Percentiles rank a stretch among this genome's conserved stretches.
Evolutionary conservation across 2,329 filamentous ascomycete genomes (phyloP).

Genomic region (Aspergillus sp.): DNA sequence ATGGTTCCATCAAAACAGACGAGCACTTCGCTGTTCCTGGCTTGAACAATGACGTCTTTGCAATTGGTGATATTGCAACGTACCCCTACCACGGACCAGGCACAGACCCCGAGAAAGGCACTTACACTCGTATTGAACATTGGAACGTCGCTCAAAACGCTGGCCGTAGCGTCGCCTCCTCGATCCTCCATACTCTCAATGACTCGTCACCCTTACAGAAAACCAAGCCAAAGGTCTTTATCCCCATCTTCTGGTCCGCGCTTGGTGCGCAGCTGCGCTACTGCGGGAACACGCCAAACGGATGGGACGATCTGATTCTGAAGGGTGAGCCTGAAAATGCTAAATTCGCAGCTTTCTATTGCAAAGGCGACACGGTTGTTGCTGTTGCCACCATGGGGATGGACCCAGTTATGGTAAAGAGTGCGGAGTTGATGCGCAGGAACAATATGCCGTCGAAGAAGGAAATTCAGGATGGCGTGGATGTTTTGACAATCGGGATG

Average conservation of each 20-base stretch:
- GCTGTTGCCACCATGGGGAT: slow-evolving; percentile 88
- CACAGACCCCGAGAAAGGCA: slow-evolving; percentile 59
- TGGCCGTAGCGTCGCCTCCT: slow-evolving; percentile 74
- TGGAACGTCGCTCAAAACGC: slow-evolving; percentile 98
- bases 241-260: slow-evolving; percentile 96
- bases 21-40: slow-evolving; percentile 75
- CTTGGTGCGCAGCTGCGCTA: slow-evolving; percentile 87
- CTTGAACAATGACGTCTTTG: slow-evolving; percentile 75
- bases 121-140: slow-evolving; percentile 82
- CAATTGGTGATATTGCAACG: slow-evolving; percentile 91
- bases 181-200: slow-evolving; percentile 65
- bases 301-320: slow-evolving; percentile 83
- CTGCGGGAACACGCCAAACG: slow-evolving; percentile 79
- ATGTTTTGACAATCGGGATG: slow-evolving; percentile 40
- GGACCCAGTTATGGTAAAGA: slow-evolving; percentile 83
- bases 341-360: slow-evolving; percentile 89
- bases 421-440: slow-evolving; percentile 78
- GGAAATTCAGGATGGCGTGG: slow-evolving; percentile 61
- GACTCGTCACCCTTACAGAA: slow-evolving; percentile 32
- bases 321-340: slow-evolving; percentile 73
- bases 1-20: slow-evolving; percentile 83
- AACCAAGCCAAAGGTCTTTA: slow-evolving; percentile 68
- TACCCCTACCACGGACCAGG: slow-evolving; percentile 93
- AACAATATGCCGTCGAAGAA: slow-evolving; percentile 81
- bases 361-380: slow-evolving; percentile 79